Conservation (phyloP, 768 basidiomycete species). For the Kwoniella bestiolae region DNA sequence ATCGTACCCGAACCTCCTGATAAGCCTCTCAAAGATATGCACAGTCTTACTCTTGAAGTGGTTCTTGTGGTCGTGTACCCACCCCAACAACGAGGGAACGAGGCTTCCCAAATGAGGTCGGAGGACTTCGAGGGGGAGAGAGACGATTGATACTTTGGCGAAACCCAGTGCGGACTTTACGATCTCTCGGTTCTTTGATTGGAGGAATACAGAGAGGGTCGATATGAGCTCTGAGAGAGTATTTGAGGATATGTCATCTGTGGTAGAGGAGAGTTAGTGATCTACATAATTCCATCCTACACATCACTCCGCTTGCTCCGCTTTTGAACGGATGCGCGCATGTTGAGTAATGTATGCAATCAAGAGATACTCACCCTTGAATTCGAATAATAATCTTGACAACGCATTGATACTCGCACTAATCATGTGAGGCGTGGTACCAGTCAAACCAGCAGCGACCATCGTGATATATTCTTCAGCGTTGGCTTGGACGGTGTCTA, state of each 20-base stretch:
- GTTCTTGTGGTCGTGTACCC: conserved; percentile 98
- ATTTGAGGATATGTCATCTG: conserved; percentile 70
- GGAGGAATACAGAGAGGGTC: conserved; percentile 84
- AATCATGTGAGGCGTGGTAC: conserved; percentile 95
- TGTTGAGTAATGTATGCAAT: too few species aligned
- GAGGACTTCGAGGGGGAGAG: conserved; percentile 72
- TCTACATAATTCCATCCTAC: too few species aligned
- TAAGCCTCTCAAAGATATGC: conserved; percentile 94
- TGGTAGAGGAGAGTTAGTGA: too few species aligned
- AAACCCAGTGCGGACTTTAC: conserved; percentile 96
- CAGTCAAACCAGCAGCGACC: conserved; percentile 92
- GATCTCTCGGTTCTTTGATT: conserved; percentile 91
- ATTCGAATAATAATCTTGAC: conserved; percentile 92
- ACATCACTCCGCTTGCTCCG: too few species aligned
- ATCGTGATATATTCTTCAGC: conserved; percentile 95
- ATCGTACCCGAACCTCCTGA: conserved; percentile 86
- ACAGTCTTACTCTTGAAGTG: conserved; percentile 97
- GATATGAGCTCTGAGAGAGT: conserved; percentile 84
- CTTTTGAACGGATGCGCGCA: too few species aligned
- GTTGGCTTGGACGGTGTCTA: conserved; percentile 61
- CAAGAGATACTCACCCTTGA: conserved; percentile 83
- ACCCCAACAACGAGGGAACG: conserved; percentile 80
- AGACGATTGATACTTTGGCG: conserved; percentile 88
- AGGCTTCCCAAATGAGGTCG: conserved; percentile 76
- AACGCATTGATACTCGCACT: conserved; percentile 94